Evolutionary conservation across 192 early-diverging fungal species (phyloP), one percentile per base, ranked within the genome.

Genomic region (Coemansia biformis): DNA sequence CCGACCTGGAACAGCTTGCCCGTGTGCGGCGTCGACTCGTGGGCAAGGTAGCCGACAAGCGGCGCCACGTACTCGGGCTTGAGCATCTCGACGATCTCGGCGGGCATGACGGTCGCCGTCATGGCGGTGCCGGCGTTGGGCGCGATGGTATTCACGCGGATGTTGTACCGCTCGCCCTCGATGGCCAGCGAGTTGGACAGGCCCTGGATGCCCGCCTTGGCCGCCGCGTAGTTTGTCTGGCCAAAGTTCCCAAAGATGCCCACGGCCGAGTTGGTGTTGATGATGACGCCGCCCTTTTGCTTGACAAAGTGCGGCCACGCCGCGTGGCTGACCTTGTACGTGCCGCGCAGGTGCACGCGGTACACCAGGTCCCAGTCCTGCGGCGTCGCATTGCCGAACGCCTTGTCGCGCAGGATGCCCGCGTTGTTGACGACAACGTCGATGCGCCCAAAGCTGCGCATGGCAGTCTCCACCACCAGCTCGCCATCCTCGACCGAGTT

Each of bases 401-500:
- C 92, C 66, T 88, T 92, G 77, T 98, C 95, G 52, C 93, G 83
- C 44, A 98, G 77, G 43, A 98, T 96, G 51, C 95, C 95, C 16
- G 95, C 95, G 57, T 98, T 98, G 83, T 98, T 98, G 57, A 98
- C 81, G 18, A 98, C 51, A 48, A 98, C 71, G 49, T 88, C 86
- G 43, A 88, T 54, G 9, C 85, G 82, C 7, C 86, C 86, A 75
- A 85, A 88, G 14, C 83, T 83, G 59, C 87, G 79, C 50, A 98
- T 77, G 6, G 93, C 94, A 6, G 94, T 93, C 32, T 89, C 86
- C 24, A 98, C 82, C 9, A 98, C 67, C 68, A 86, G 85, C 7
- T 98, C 93, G 39, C 95, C 95, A n/a, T 94, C 86, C 61, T 95
- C 93, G 17, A 98, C 95, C 19, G 95, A 98, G 66, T 93, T 86